A percentile compares a stretch with the other conserved stretches of the same genome.
phyloP scores from a whole-genome alignment of 2,329 filamentous ascomycete genomes.

The Raffaelea arxii region DNA sequence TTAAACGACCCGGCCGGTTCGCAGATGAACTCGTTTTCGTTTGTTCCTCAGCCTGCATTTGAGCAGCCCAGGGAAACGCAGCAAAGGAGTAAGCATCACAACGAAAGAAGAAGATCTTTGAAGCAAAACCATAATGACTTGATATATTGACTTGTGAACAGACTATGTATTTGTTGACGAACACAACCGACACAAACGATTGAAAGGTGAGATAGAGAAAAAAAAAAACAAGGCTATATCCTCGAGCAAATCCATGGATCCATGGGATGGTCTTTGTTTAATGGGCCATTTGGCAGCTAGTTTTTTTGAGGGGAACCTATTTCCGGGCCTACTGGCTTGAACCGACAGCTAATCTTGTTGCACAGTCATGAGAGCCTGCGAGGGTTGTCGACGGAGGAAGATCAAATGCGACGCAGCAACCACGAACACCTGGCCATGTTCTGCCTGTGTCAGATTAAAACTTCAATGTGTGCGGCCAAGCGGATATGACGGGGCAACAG shows the following conservation, averaged over 20 bases:
- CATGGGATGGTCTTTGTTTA: too few species aligned
- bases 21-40: constrained; percentile 67
- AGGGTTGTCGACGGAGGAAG: constrained; percentile 88
- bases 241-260: too few species aligned
- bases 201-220: constrained; percentile 84
- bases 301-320: too few species aligned
- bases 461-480: constrained; percentile 87
- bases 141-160: too few species aligned
- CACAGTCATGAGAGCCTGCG: constrained; percentile 93
- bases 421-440: constrained; percentile 95
- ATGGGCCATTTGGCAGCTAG: too few species aligned
- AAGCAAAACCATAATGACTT: constrained; percentile 19
- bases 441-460: constrained; percentile 84
- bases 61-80: constrained; percentile 62
- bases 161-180: constrained; percentile 99
- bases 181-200: constrained; percentile 92
- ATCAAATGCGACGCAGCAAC: constrained; percentile 98
- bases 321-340: too few species aligned
- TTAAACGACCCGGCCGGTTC: too few species aligned
- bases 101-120: background rate
- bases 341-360: background rate
- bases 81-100: constrained; percentile 55
- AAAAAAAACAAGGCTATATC: too few species aligned
- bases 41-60: constrained; percentile 54
- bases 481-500: constrained; percentile 57